phyloP scores from a whole-genome alignment of 345 rosid species.

The Euphorbia pulcherrima region DNA sequence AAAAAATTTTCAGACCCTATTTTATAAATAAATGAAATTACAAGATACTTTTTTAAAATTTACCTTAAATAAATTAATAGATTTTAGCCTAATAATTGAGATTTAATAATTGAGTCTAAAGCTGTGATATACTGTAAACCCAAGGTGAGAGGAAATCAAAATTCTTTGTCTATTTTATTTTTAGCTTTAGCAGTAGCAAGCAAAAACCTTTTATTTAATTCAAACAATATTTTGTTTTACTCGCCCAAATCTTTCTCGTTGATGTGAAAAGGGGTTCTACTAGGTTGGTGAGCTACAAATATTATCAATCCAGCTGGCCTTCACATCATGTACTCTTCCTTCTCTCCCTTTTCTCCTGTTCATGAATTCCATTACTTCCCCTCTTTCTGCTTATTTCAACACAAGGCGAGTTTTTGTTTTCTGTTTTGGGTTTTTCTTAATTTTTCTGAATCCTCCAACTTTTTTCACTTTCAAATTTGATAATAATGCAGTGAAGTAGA shows the following conservation, averaged over 20 bases:
- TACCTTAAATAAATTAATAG: no score
- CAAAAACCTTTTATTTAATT: no score
- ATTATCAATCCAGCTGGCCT: slow-evolving; percentile 61
- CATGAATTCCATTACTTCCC: not conserved
- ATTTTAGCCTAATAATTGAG: no score
- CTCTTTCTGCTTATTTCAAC: not conserved
- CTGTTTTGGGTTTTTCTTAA: not conserved
- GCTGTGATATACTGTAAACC: no score
- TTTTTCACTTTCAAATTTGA: no score
- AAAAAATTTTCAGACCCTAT: no score
- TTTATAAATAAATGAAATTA: no score
- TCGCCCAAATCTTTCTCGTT: not conserved
- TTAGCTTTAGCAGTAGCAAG: no score
- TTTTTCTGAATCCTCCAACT: not conserved
- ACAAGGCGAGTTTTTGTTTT: not conserved
- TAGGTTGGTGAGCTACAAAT: slow-evolving; percentile 54
- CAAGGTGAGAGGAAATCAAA: no score
- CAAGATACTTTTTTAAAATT: no score
- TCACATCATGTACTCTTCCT: slow-evolving; percentile 47
- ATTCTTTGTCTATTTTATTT: no score
- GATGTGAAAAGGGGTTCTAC: slow-evolving; percentile 18
- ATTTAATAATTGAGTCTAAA: no score
- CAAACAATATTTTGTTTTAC: not conserved
- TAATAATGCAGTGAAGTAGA: slow-evolving; percentile 28
- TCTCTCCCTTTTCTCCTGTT: slow-evolving; percentile 17